These are phyloP conservation scores for Cyberlindnera meyerae DNA, from an alignment of 805 yeast genomes.

Conservation along the genomic window DNA sequence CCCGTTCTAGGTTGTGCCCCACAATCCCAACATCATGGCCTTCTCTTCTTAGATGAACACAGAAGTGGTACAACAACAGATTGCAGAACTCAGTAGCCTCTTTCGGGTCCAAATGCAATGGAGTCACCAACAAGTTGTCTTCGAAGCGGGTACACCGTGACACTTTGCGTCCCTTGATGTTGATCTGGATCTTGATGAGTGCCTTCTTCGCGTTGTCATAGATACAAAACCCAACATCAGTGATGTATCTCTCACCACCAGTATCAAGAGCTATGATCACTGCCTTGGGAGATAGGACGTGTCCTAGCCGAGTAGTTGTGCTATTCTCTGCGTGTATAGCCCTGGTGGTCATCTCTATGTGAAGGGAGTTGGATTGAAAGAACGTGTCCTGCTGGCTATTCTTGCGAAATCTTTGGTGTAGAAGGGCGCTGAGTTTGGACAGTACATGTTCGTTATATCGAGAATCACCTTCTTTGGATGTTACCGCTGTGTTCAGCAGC, in stretches of 20 bases:
- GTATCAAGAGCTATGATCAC: constrained; percentile 11
- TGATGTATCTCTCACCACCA: constrained; percentile 7
- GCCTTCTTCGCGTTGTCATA: constrained; percentile 9
- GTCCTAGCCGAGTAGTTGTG: background rate
- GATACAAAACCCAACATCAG: constrained; percentile 15
- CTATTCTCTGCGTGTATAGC: too few relatives aligned
- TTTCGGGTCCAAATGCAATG: constrained; percentile 1
- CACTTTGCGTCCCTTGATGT: constrained; percentile 7
- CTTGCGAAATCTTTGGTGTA: constrained; percentile 1
- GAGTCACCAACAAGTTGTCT: constrained; percentile 6
- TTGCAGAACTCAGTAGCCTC: constrained; percentile 1
- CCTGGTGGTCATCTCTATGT: too few relatives aligned
- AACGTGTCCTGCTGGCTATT: constrained; percentile 4
- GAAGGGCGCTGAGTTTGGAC: too few relatives aligned
- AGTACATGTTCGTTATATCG: too few relatives aligned
- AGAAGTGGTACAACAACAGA: constrained; percentile 3
- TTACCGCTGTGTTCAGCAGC: too few relatives aligned
- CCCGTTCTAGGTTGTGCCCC: constrained; percentile 16
- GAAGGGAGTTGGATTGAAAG: constrained; percentile 3
- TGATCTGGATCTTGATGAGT: constrained; percentile 13
- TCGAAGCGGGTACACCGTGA: constrained; percentile 1
- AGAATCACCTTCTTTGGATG: too few relatives aligned
- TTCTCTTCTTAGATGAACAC: background rate
- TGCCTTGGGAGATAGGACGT: constrained; percentile 6
- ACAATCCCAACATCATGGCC: constrained; percentile 9